Base-by-base conservation (phyloP, 169 alveolate species). In the Plasmodium berghei region DNA sequence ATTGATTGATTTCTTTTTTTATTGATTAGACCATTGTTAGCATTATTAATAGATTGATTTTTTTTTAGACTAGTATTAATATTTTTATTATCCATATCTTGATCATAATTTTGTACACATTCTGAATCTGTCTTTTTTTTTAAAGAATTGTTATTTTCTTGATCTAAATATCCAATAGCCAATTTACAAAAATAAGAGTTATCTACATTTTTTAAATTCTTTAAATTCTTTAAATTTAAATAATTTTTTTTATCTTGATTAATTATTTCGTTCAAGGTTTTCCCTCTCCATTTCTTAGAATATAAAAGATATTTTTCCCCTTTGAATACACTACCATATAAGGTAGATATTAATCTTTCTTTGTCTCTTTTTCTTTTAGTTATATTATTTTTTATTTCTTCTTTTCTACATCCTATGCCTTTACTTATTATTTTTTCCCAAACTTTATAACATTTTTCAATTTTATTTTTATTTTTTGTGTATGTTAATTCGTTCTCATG, bases 221-320 rank as follows among this genome's bases (percentile, higher is more conserved):
- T 80, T 40, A 80, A 80, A 42, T 80, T 52, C 4, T 80, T 80
- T 46, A 54, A 42, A 48, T 80, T 67, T n/a, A 42, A 2, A 42
- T 67, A 67, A 22, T 67, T 80, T 67, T 54, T 69, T 46, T 46
- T 54, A 62, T 80, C 90, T 45, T 80, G 85, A 67, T 80, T 80
- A 58, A 80, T 80, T 20, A 80, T 80, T 80, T 80, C 90, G n/a
- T 56, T 80, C 16, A 80, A 34, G 0, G 90, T 80, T 56, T 80
- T 80, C 6, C 90, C 90, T 48, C 90, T 66, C 90, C 90, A 80
- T 67, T 80, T 80, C 54, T 34, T 80, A 2, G 90, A 55, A 24
- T 80, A 80, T 48, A 67, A 62, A 16, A 80, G 83, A 28, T 80
- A 80, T 20, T 67, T 80, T 9, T 52, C 14, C 12, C 90, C 90